These are phyloP conservation scores for Penicillium sp. DNA, from an alignment of 2,329 filamentous ascomycete species.

Conservation along the genomic window DNA sequence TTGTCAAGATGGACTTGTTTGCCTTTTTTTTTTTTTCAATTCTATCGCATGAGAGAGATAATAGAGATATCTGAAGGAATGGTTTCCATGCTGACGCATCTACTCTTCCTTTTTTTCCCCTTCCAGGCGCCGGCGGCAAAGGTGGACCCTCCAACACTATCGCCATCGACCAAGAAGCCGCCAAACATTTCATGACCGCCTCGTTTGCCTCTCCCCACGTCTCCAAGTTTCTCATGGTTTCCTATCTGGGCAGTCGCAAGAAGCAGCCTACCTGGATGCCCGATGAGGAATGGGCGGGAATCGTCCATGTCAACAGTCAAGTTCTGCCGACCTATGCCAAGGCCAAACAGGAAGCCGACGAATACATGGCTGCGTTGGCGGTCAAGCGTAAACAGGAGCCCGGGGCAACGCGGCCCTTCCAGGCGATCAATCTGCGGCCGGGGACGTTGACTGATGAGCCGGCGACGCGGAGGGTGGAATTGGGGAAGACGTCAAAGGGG, in stretches of 20 bases:
- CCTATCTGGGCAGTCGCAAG: constrained; percentile 48
- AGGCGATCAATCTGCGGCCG: constrained; percentile 48
- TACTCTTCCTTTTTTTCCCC: background rate
- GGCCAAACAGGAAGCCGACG: constrained; percentile 52
- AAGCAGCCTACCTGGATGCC: constrained; percentile 47
- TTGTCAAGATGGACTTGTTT: too few species aligned
- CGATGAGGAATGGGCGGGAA: constrained; percentile 42
- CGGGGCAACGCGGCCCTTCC: constrained; percentile 28
- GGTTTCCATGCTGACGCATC: too few species aligned
- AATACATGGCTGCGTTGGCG: constrained; percentile 47
- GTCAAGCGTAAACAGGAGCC: constrained; percentile 27
- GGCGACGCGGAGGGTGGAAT: constrained; percentile 42
- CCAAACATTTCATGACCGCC: constrained; percentile 49
- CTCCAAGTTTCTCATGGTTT: constrained; percentile 52
- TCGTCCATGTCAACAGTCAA: constrained; percentile 45
- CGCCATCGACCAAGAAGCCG: constrained; percentile 51
- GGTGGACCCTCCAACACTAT: constrained; percentile 46
- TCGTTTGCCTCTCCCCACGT: constrained; percentile 41
- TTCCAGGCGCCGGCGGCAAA: constrained; percentile 50
- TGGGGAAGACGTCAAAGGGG: constrained; percentile 43
- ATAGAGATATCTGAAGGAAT: too few species aligned
- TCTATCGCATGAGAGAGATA: too few species aligned
- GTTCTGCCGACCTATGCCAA: constrained; percentile 48
- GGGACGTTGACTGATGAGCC: constrained; percentile 45
- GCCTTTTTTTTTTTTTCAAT: too few species aligned